phyloP scores from a whole-genome alignment of 371 early-diverging fungal species.

The Mucor lusitanicus region DNA sequence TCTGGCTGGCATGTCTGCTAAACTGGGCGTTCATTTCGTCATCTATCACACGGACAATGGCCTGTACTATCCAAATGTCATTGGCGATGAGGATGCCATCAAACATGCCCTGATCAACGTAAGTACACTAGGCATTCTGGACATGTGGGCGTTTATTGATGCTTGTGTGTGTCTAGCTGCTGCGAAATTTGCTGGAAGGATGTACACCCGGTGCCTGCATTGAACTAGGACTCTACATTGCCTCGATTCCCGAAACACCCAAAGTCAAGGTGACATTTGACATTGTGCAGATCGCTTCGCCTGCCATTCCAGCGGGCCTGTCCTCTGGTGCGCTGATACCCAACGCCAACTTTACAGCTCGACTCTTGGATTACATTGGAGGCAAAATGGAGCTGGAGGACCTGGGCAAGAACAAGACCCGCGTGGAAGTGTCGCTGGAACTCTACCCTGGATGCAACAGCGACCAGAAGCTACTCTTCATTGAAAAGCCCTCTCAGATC shows the following conservation, averaged over 20 bases:
- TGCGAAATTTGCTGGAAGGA: conserved; percentile 57
- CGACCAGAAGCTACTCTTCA: conserved; percentile 21
- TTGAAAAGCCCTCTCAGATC: conserved; percentile 44
- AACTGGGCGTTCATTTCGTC: conserved; percentile 54
- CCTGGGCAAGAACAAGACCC: conserved; percentile 35
- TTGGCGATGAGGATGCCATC: conserved; percentile 57
- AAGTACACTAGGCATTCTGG: too few relatives aligned
- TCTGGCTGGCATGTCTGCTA: conserved; percentile 53
- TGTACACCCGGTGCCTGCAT: conserved; percentile 60
- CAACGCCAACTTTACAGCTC: conserved; percentile 55
- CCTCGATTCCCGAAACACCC: conserved; percentile 16
- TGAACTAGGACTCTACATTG: conserved; percentile 55
- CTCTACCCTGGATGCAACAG: conserved; percentile 30
- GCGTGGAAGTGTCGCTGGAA: conserved; percentile 42
- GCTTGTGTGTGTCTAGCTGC: conserved; percentile 33
- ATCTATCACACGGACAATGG: conserved; percentile 54
- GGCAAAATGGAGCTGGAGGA: conserved; percentile 41
- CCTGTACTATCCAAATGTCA: conserved; percentile 48
- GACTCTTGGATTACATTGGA: conserved; percentile 48
- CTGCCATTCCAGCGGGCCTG: conserved; percentile 41
- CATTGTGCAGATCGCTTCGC: conserved; percentile 51
- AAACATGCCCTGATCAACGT: conserved; percentile 56
- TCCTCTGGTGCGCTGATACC: conserved; percentile 37
- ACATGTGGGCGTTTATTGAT: conserved; percentile 1
- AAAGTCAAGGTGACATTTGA: conserved; percentile 48